These are phyloP conservation scores for Stachybotrys elegans DNA, from an alignment of 2,329 filamentous ascomycete species.

Conservation along the genomic window DNA sequence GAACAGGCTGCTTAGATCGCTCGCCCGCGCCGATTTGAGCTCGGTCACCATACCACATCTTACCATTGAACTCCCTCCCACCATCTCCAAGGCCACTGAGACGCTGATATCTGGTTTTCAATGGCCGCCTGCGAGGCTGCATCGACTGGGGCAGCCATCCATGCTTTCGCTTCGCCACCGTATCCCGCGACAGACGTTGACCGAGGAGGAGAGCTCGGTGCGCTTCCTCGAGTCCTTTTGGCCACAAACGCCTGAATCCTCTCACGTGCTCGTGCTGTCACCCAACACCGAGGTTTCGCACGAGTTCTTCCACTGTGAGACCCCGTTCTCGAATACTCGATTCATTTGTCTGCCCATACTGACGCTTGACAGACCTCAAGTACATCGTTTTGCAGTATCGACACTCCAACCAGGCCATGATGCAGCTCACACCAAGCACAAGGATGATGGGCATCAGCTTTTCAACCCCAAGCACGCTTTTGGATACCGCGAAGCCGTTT, in stretches of 20 bases:
- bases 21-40: constrained; percentile 70
- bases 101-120: constrained; percentile 58
- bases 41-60: constrained; percentile 66
- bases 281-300: constrained; percentile 75
- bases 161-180: constrained; percentile 70
- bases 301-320: constrained; percentile 73
- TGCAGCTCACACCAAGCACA: constrained; percentile 41
- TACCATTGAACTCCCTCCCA: constrained; percentile 75
- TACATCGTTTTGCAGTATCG: constrained; percentile 73
- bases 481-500: constrained; percentile 58
- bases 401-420: constrained; percentile 52
- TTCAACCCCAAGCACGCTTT: constrained; percentile 59
- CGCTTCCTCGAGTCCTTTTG: constrained; percentile 86
- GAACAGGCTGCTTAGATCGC: constrained; percentile 69
- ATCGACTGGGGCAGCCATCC: constrained; percentile 36
- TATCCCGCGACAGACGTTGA: constrained; percentile 55
- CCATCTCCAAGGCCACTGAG: constrained; percentile 61
- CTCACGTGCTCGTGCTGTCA: constrained; percentile 81
- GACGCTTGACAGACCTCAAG: constrained; percentile 54
- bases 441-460: constrained; percentile 75
- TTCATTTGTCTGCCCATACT: constrained; percentile 7
- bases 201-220: constrained; percentile 65
- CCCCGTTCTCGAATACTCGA: not conserved
- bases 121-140: constrained; percentile 54
- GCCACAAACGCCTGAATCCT: constrained; percentile 56